A percentile compares a stretch with the other conserved stretches of the same genome.
These are phyloP conservation scores for Penicillium sclerotigenum DNA, from an alignment of 2,329 filamentous ascomycete genomes.

Conservation along the genomic window DNA sequence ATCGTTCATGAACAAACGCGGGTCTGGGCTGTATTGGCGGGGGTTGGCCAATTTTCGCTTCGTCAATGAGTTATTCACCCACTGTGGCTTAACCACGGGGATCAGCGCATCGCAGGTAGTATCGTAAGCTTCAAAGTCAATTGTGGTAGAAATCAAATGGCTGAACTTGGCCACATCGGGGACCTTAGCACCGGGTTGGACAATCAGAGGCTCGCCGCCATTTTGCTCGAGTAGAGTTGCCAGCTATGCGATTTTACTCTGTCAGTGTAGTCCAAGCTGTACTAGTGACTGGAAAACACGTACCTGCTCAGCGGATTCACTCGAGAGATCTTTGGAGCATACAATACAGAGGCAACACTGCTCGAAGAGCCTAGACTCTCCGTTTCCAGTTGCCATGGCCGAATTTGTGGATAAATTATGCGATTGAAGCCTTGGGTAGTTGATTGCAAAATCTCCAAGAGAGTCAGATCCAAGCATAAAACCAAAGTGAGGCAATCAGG, in stretches of 20 bases:
- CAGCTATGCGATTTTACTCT: constrained; percentile 37
- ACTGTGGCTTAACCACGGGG: constrained; percentile 76
- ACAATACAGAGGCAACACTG: constrained; percentile 49
- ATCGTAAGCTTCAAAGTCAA: constrained; percentile 87
- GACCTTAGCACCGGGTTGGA: constrained; percentile 37
- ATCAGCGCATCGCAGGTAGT: constrained; percentile 72
- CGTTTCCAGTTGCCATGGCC: constrained; percentile 29
- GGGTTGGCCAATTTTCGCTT: constrained; percentile 71
- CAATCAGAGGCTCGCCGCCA: constrained; percentile 49
- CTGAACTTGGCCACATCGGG: constrained; percentile 50
- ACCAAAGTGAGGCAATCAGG: not conserved
- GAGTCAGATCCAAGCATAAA: not conserved
- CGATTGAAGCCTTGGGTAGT: not conserved
- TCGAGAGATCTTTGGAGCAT: constrained; percentile 39
- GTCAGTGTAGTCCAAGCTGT: constrained; percentile 4
- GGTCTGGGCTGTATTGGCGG: constrained; percentile 85
- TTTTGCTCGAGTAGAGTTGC: constrained; percentile 46
- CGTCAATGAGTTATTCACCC: constrained; percentile 70
- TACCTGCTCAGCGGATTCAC: constrained; percentile 44
- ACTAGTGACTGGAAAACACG: constrained; percentile 6
- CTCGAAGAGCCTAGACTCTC: constrained; percentile 40
- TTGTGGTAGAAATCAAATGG: constrained; percentile 70
- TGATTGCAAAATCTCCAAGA: not conserved
- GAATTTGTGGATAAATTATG: not conserved
- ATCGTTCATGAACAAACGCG: constrained; percentile 82